Base-by-base conservation (phyloP, 2,329 filamentous ascomycete species). In the Colletotrichum agaves region DNA sequence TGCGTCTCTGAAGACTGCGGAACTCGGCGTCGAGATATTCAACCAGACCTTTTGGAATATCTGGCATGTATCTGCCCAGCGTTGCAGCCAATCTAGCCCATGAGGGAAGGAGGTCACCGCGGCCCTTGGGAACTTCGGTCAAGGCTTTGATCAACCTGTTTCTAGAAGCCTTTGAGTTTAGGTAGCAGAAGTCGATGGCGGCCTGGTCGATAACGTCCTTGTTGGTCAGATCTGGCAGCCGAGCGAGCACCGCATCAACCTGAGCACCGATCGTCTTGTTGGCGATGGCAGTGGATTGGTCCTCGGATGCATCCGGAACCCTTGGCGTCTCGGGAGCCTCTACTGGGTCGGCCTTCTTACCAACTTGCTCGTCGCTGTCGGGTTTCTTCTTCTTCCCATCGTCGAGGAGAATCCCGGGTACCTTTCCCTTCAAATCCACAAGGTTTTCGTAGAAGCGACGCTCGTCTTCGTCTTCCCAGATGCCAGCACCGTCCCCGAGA, bases 401-500 rank as follows among this genome's bases (percentile, higher is more conserved):
- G 75, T 99, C 96, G 1, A 99, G 87, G 8, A 99, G 84, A 73
- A 99, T 97, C 1, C 91, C 91, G 0, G 96, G 97, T 3, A 99
- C 96, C 73, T 97, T 97, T 73, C 97, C 96, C 76, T 97, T 97
- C 15, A 99, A 83, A 76, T 99, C 96, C 12, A 97, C 92, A 11
- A 99, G 80, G 71, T 98, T 98, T 82, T 99, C 96, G 80, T 99
- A 99, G 78, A 99, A 99, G 69, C 96, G 92, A 67, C 96, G 90
- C 79, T 99, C 95, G 61, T 99, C 96, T 75, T 99, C 96, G 73
- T 99, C 96, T 81, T 98, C 94, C 96, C 96, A 99, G 70, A 99
- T 98, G 0, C 96, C 96, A 23, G 94, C 88, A 19, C 94, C 94
- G 67, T 98, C 95, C 21, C 91, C 91, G 77, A 97, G 93, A 12